phyloP scores from a whole-genome alignment of 2,329 filamentous ascomycete species.

The Penicillium sp. region DNA sequence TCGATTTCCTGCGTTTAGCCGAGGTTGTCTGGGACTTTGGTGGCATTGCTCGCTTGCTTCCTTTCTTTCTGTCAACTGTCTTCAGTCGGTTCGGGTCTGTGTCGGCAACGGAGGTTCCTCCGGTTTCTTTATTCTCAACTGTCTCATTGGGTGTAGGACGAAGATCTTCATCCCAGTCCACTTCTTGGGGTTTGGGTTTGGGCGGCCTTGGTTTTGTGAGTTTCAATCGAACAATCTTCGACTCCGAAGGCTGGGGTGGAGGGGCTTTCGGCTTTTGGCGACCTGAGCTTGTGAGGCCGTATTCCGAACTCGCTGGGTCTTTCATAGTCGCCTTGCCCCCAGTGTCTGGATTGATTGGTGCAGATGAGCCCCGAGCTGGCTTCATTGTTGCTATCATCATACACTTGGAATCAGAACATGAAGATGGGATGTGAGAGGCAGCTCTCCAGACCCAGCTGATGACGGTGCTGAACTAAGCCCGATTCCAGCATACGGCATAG shows the following conservation, averaged over 20 bases:
- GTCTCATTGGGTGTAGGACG: conserved; percentile 25
- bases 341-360: not conserved
- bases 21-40: not conserved
- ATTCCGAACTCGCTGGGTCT: not conserved
- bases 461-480: not conserved
- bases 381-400: not conserved
- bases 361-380: not conserved
- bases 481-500: not conserved
- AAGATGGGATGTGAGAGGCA: not conserved
- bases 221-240: conserved; percentile 14
- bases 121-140: not conserved
- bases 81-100: conserved; percentile 4
- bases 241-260: not conserved
- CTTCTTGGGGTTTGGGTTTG: conserved; percentile 15
- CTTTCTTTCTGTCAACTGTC: not conserved
- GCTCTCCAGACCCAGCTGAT: not conserved
- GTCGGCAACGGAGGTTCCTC: conserved; percentile 18
- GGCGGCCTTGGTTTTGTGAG: conserved; percentile 19
- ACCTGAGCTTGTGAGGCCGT: not conserved
- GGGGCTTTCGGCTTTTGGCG: not conserved
- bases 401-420: not conserved
- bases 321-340: not conserved
- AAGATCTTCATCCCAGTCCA: conserved; percentile 35
- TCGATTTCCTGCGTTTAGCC: conserved; percentile 14
- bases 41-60: conserved; percentile 6